Conservation (phyloP, 306 rosid genomes). For the Quercus cerris region DNA sequence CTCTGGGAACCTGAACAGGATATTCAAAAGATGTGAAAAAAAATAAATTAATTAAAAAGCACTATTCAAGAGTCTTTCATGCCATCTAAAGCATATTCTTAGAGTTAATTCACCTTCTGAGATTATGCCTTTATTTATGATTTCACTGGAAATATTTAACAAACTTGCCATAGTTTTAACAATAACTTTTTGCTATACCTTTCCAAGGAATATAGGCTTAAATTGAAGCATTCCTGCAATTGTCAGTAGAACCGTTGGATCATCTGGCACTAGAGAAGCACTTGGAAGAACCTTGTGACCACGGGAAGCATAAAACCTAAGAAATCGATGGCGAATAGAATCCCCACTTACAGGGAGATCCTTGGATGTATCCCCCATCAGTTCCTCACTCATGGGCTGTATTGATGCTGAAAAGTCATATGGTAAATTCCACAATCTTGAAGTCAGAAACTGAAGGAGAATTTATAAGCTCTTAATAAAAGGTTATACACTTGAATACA, state of each 20-base stretch:
- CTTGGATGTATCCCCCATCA: conserved; percentile 29
- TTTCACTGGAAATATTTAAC: background rate
- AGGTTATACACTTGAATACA: conserved; percentile 26
- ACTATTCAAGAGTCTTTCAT: background rate
- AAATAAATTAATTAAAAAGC: background rate
- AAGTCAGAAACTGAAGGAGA: conserved; percentile 6
- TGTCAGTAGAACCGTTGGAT: conserved; percentile 88
- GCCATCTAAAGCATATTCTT: background rate
- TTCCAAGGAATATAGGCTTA: conserved; percentile 88
- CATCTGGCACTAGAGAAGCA: conserved; percentile 89
- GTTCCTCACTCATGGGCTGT: conserved; percentile 44
- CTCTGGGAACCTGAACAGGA: conserved; percentile 52
- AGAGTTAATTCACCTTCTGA: background rate
- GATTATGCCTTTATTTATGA: background rate
- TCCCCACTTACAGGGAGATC: conserved; percentile 59
- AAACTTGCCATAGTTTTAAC: background rate
- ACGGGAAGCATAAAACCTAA: conserved; percentile 72
- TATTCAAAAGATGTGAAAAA: conserved; percentile 2
- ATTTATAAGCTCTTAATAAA: conserved; percentile 4
- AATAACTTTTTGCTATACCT: conserved; percentile 32
- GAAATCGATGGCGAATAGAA: conserved; percentile 66
- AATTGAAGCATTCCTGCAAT: conserved; percentile 99
- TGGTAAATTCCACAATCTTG: conserved; percentile 13
- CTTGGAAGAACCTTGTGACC: conserved; percentile 87
- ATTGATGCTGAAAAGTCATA: conserved; percentile 49